Evolutionary conservation across 2,329 filamentous ascomycete species (phyloP).

Genomic region (Blastomyces silverae): DNA sequence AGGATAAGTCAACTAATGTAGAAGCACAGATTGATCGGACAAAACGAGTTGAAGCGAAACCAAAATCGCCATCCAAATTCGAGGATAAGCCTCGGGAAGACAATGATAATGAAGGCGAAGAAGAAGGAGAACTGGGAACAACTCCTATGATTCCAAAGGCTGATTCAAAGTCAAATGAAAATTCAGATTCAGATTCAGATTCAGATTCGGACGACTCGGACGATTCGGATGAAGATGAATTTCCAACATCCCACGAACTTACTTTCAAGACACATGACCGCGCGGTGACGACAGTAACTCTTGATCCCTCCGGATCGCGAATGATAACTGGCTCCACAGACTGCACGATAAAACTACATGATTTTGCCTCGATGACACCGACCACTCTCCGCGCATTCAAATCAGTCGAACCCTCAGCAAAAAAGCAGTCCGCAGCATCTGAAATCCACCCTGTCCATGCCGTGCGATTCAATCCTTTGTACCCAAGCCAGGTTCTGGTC

Average conservation of each 20-base stretch:
- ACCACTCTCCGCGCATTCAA: slow-evolving; percentile 92
- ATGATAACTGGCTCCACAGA: slow-evolving; percentile 88
- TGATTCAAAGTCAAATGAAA: slow-evolving; percentile 30
- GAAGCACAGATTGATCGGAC: slow-evolving; percentile 74
- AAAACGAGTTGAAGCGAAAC: slow-evolving; percentile 50
- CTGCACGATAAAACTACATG: slow-evolving; percentile 84
- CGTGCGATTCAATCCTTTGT: slow-evolving; percentile 75
- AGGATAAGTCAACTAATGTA: slow-evolving; percentile 64
- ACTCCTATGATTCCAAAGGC: slow-evolving; percentile 22
- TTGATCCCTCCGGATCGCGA: slow-evolving; percentile 78
- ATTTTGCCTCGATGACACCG: slow-evolving; percentile 92
- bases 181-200: slow-evolving; percentile 38
- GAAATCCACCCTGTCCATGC: slow-evolving; percentile 87
- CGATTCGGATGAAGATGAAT: slow-evolving; percentile 62
- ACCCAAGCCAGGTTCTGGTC: slow-evolving; percentile 74
- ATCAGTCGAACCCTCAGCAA: slow-evolving; percentile 75
- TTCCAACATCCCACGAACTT: slow-evolving; percentile 86
- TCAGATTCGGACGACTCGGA: slow-evolving; percentile 48
- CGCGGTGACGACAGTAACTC: slow-evolving; percentile 72
- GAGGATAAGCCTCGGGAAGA: slow-evolving; percentile 21
- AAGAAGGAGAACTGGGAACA: slow-evolving; percentile 27
- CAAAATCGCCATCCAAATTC: slow-evolving; percentile 23
- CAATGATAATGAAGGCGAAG: slow-evolving; percentile 24
- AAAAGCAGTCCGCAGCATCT: slow-evolving; percentile 61
- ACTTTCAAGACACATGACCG: slow-evolving; percentile 87